Percentiles rank a stretch among this genome's conserved stretches.
These are phyloP conservation scores for Rhodotorula taiwanensis DNA, from an alignment of 768 basidiomycete genomes.

Conservation along the genomic window DNA sequence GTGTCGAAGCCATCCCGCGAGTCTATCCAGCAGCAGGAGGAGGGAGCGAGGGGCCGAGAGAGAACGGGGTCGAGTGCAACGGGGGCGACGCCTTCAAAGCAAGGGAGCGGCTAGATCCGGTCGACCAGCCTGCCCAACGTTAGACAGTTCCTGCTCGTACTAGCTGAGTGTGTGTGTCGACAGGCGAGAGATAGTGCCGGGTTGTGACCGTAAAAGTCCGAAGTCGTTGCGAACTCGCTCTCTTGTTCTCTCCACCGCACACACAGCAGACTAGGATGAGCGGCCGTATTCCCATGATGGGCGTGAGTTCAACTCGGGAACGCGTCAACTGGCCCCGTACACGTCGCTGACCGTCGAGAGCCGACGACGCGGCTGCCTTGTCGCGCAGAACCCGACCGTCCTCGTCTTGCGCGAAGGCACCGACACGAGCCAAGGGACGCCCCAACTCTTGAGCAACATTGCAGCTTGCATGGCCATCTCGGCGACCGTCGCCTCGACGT, in stretches of 20 bases:
- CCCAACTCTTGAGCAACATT: slow-evolving; percentile 86
- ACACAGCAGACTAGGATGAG: slow-evolving; percentile 12
- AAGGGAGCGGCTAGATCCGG: no score
- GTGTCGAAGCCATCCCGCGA: neutral
- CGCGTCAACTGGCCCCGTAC: no score
- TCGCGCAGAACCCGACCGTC: slow-evolving; percentile 32
- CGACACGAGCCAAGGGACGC: slow-evolving; percentile 29
- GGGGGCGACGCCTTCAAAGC: no score
- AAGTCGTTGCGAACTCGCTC: no score
- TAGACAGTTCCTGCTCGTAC: no score
- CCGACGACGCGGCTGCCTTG: neutral
- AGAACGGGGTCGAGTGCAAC: no score
- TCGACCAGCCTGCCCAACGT: no score
- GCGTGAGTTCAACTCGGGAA: slow-evolving; percentile 3
- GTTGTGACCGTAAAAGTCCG: no score
- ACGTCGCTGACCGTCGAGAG: neutral
- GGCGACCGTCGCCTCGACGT: slow-evolving; percentile 81
- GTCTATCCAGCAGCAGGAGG: neutral
- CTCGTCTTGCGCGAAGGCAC: slow-evolving; percentile 37
- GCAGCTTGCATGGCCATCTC: slow-evolving; percentile 90
- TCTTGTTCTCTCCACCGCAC: neutral
- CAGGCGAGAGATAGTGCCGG: no score
- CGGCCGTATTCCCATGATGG: slow-evolving; percentile 36
- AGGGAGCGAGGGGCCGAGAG: no score
- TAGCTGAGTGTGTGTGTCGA: no score